These are phyloP conservation scores for Colletotrichum tropicale DNA, from an alignment of 2,329 filamentous ascomycete genomes.

Conservation along the genomic window DNA sequence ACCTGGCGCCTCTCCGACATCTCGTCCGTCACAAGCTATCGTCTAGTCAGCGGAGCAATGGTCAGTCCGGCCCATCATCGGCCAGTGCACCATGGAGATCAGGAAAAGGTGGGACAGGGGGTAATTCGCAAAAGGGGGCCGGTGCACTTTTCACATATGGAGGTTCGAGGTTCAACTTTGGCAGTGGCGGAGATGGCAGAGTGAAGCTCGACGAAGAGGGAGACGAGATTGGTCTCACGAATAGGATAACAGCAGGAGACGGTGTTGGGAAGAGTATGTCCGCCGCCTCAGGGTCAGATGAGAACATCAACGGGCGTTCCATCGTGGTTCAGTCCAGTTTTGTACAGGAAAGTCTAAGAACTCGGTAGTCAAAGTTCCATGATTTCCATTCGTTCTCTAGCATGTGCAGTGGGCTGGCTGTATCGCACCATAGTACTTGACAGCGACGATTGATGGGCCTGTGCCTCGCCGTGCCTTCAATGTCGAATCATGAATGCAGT, in stretches of 20 bases:
- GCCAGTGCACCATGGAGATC: neutral
- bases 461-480: no score
- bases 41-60: neutral
- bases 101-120: neutral
- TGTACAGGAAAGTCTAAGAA: neutral
- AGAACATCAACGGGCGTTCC: neutral
- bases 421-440: no score
- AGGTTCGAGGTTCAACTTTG: neutral
- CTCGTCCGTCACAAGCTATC: neutral
- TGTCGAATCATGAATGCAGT: no score
- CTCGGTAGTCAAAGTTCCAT: neutral
- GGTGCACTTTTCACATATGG: slow-evolving; percentile 7
- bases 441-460: no score
- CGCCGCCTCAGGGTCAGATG: slow-evolving; percentile 23
- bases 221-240: slow-evolving; percentile 12
- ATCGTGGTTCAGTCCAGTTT: neutral
- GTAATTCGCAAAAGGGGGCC: neutral
- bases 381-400: no score
- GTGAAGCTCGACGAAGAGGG: neutral
- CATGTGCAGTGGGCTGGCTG: no score
- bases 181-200: neutral
- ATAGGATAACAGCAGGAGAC: neutral
- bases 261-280: neutral
- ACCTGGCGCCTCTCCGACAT: slow-evolving; percentile 31
- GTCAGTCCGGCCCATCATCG: neutral